A percentile compares a stretch with the other conserved stretches of the same genome.
Conservation (phyloP, 495 filamentous ascomycete genomes). For the Podospora conica region DNA sequence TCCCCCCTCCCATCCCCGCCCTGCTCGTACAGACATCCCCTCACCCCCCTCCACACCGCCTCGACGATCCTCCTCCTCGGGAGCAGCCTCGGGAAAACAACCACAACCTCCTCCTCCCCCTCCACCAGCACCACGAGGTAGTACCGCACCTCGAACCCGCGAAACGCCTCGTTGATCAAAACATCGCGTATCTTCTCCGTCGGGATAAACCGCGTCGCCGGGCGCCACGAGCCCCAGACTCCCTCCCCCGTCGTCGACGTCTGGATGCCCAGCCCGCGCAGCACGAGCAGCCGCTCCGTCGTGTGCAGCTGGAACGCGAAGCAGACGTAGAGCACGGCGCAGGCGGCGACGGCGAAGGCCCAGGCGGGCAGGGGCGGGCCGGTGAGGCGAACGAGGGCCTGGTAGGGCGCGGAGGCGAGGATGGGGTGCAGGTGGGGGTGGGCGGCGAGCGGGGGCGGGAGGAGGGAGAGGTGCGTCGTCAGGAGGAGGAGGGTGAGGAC, state of each 20-base stretch:
- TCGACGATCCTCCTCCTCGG: slow-evolving; percentile 67
- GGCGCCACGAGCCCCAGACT: slow-evolving; percentile 35
- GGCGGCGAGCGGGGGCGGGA: background rate
- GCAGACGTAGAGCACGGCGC: slow-evolving; percentile 28
- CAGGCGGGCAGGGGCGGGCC: slow-evolving; percentile 32
- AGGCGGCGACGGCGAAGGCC: slow-evolving; percentile 18
- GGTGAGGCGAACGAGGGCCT: slow-evolving; percentile 36
- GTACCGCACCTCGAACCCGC: slow-evolving; percentile 83
- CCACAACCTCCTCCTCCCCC: slow-evolving; percentile 79
- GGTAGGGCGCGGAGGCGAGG: slow-evolving; percentile 28
- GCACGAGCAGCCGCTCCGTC: slow-evolving; percentile 82
- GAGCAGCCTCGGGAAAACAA: slow-evolving; percentile 83
- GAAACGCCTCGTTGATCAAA: slow-evolving; percentile 91
- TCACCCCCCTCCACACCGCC: slow-evolving; percentile 75
- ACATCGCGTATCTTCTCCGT: slow-evolving; percentile 87
- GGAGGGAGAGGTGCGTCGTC: slow-evolving; percentile 22
- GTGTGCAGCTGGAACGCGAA: slow-evolving; percentile 37
- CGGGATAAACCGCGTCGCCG: slow-evolving; percentile 73
- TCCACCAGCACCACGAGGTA: slow-evolving; percentile 89
- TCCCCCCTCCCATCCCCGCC: background rate
- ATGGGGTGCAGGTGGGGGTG: slow-evolving; percentile 30
- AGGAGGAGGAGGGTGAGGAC: slow-evolving; percentile 31
- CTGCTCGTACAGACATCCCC: slow-evolving; percentile 67
- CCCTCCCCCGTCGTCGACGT: slow-evolving; percentile 64
- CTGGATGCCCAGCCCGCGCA: slow-evolving; percentile 87